Evolutionary conservation across 768 basidiomycete genomes (phyloP).

Genomic region (Chiua virens): DNA sequence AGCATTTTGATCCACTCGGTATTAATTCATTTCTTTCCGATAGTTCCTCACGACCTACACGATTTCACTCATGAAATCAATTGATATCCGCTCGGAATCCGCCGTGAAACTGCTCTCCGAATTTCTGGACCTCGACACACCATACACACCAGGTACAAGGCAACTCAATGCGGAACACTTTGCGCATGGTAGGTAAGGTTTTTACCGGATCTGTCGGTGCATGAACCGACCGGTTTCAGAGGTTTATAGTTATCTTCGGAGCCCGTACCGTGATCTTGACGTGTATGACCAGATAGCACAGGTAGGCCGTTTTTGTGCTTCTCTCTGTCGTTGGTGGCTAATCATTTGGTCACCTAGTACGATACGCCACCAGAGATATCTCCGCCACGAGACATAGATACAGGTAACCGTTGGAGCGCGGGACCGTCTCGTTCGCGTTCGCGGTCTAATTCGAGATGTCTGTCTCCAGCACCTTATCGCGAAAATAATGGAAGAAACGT

Average conservation of each 20-base stretch:
- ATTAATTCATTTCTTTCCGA: constrained; percentile 17
- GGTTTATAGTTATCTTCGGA: constrained; percentile 85
- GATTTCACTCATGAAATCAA: constrained; percentile 85
- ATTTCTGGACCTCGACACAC: constrained; percentile 78
- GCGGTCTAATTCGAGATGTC: constrained; percentile 28
- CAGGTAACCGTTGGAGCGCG: constrained; percentile 29
- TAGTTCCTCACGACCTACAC: constrained; percentile 90
- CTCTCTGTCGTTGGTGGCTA: constrained; percentile 1
- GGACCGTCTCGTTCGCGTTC: constrained; percentile 23
- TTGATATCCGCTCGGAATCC: constrained; percentile 89
- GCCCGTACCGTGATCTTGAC: constrained; percentile 82
- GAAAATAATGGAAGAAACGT: constrained; percentile 7
- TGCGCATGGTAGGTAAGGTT: constrained; percentile 70
- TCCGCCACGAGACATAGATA: constrained; percentile 32
- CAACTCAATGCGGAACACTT: constrained; percentile 87
- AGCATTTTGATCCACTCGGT: constrained; percentile 1
- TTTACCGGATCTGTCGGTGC: background rate
- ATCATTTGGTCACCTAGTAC: constrained; percentile 45
- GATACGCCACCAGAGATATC: constrained; percentile 48
- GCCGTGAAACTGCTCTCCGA: constrained; percentile 84
- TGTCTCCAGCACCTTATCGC: constrained; percentile 3
- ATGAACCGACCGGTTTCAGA: constrained; percentile 44
- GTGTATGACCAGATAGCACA: constrained; percentile 82
- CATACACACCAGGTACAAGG: constrained; percentile 55
- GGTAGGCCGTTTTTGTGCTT: constrained; percentile 40